Evolutionary conservation across 1,284 basidiomycete species (phyloP).

Genomic region (Sanguinoderma infundibulare): DNA sequence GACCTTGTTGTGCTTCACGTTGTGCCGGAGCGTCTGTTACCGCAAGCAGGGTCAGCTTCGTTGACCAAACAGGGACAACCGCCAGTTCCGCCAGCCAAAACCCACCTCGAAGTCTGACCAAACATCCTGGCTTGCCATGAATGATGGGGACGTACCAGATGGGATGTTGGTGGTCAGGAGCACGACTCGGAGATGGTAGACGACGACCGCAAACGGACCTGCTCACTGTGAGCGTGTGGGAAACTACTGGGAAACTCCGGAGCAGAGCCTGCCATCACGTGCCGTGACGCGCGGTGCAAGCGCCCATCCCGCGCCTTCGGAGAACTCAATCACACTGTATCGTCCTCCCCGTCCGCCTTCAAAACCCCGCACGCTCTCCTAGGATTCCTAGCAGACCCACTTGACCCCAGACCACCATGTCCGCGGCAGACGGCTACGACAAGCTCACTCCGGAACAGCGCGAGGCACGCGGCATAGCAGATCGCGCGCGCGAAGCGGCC

Average conservation of each 20-base stretch:
- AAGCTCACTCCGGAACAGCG: constrained; percentile 80
- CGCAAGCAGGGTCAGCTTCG: constrained; percentile 18
- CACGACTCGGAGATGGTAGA: constrained; percentile 13
- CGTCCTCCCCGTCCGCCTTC: not conserved
- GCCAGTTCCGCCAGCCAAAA: constrained; percentile 23
- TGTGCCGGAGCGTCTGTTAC: constrained; percentile 49
- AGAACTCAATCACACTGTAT: not conserved
- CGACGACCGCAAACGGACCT: constrained; percentile 19
- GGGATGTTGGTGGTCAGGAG: constrained; percentile 11
- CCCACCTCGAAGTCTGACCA: constrained; percentile 70
- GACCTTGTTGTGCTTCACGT: constrained; percentile 64
- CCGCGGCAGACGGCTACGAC: constrained; percentile 67
- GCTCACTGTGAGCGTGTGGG: constrained; percentile 21
- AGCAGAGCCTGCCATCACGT: constrained; percentile 17
- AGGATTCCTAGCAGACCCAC: not conserved
- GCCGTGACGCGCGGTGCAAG: constrained; percentile 18
- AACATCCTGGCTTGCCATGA: constrained; percentile 51
- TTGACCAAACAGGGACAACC: not conserved
- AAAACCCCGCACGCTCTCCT: not conserved
- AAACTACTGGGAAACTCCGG: constrained; percentile 22
- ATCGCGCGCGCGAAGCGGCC: constrained; percentile 68
- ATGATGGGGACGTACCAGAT: constrained; percentile 19
- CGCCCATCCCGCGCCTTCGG: constrained; percentile 6
- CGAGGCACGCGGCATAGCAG: constrained; percentile 70
- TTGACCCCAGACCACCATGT: constrained; percentile 19